Evolutionary conservation across 257 asterid genomes (phyloP).

Genomic region (Echites panduratus): DNA sequence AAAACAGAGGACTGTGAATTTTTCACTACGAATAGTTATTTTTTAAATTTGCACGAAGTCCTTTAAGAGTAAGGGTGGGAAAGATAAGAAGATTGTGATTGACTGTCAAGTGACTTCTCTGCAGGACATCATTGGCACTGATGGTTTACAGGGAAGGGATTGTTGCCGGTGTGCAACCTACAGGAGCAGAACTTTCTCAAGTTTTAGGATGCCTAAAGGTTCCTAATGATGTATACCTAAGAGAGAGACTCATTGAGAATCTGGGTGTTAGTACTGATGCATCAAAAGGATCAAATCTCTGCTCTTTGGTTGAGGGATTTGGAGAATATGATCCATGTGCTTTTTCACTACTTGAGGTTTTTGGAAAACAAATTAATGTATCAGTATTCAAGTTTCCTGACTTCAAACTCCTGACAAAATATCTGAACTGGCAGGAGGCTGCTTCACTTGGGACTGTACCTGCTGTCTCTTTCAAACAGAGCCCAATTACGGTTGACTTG

Average conservation of each 20-base stretch:
- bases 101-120: slow-evolving; percentile 27
- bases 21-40: neutral
- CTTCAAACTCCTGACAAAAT: slow-evolving; percentile 9
- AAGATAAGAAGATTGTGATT: slow-evolving; percentile 11
- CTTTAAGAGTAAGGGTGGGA: neutral
- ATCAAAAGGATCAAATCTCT: slow-evolving; percentile 48
- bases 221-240: slow-evolving; percentile 64
- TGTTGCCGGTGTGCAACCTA: slow-evolving; percentile 63
- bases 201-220: slow-evolving; percentile 85
- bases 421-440: slow-evolving; percentile 62
- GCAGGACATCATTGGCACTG: slow-evolving; percentile 92
- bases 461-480: slow-evolving; percentile 51
- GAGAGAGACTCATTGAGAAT: slow-evolving; percentile 69
- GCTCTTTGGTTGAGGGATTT: slow-evolving; percentile 82
- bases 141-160: slow-evolving; percentile 83
- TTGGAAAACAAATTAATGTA: slow-evolving; percentile 11
- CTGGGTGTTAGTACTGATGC: slow-evolving; percentile 43
- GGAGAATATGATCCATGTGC: slow-evolving; percentile 98
- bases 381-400: neutral
- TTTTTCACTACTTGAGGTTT: slow-evolving; percentile 82
- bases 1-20: slow-evolving; percentile 3
- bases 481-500: slow-evolving; percentile 63
- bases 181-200: slow-evolving; percentile 67
- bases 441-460: slow-evolving; percentile 83
- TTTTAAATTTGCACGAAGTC: neutral